These are phyloP conservation scores for Termitomyces sp. DNA, from an alignment of 768 basidiomycete species.

Conservation along the genomic window DNA sequence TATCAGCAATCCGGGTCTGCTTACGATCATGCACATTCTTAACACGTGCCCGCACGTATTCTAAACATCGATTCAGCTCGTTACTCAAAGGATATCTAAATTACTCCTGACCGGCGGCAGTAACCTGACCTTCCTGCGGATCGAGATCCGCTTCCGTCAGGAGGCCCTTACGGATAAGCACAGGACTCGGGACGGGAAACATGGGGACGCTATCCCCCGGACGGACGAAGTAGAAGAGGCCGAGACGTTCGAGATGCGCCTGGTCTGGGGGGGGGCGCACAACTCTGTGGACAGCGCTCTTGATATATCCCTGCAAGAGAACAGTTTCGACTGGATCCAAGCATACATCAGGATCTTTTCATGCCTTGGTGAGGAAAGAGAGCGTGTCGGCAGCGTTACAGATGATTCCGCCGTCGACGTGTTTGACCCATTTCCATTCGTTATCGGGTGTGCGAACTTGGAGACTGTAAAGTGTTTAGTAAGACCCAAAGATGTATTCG, in stretches of 20 bases:
- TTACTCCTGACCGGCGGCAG: not conserved
- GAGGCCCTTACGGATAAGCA: conserved; percentile 33
- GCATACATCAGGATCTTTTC: not conserved
- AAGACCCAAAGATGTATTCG: not conserved
- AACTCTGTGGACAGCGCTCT: conserved; percentile 43
- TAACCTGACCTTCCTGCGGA: not conserved
- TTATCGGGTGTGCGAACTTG: conserved; percentile 29
- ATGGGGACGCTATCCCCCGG: conserved; percentile 33
- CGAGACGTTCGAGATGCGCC: conserved; percentile 31
- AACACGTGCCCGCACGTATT: conserved; percentile 7
- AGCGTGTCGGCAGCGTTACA: conserved; percentile 18
- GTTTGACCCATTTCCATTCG: conserved; percentile 30
- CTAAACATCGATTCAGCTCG: not conserved
- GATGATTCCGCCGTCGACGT: conserved; percentile 25
- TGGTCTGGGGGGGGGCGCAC: conserved; percentile 43
- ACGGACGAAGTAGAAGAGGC: conserved; percentile 40
- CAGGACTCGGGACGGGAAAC: conserved; percentile 31
- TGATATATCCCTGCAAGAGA: conserved; percentile 32
- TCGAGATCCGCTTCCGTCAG: conserved; percentile 12
- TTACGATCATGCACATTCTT: conserved; percentile 8
- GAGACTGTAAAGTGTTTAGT: conserved; percentile 14
- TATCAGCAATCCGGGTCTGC: conserved; percentile 2
- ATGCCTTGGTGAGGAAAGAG: conserved; percentile 32
- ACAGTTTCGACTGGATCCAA: not conserved
- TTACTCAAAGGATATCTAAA: no score